phyloP scores from a whole-genome alignment of 768 basidiomycete genomes.

The Agrocybe praecox region DNA sequence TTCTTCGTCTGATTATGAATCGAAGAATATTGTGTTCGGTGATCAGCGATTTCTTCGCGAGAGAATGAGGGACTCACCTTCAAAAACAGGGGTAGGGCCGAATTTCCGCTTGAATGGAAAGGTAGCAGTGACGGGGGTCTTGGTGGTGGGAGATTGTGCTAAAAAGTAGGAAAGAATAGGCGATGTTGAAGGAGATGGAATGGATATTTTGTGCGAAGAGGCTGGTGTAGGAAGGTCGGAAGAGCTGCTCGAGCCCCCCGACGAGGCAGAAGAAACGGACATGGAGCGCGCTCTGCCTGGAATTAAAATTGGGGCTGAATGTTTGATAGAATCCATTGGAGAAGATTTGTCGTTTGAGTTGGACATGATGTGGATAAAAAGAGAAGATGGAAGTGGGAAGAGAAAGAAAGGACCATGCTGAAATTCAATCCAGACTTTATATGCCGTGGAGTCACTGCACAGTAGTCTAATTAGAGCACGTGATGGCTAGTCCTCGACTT shows the following conservation, averaged over 20 bases:
- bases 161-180: slow-evolving; percentile 76
- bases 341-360: slow-evolving; percentile 28
- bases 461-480: slow-evolving; percentile 14
- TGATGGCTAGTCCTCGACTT: slow-evolving; percentile 2
- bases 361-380: slow-evolving; percentile 10
- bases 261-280: slow-evolving; percentile 64
- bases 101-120: slow-evolving; percentile 67
- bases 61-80: slow-evolving; percentile 44
- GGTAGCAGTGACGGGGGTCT: slow-evolving; percentile 39
- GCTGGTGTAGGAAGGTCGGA: slow-evolving; percentile 55
- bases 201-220: slow-evolving; percentile 46
- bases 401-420: slow-evolving; percentile 22
- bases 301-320: slow-evolving; percentile 73
- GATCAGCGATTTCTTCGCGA: background rate
- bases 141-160: slow-evolving; percentile 60
- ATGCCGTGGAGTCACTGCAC: slow-evolving; percentile 13
- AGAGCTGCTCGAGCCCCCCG: slow-evolving; percentile 50
- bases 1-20: slow-evolving; percentile 36
- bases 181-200: slow-evolving; percentile 62
- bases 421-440: slow-evolving; percentile 16
- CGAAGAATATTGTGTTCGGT: background rate
- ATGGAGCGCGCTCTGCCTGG: slow-evolving; percentile 59
- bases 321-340: slow-evolving; percentile 41
- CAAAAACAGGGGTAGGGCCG: slow-evolving; percentile 56
- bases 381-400: slow-evolving; percentile 13